A percentile compares a stretch with the other conserved stretches of the same genome.
phyloP scores from a whole-genome alignment of 495 filamentous ascomycete genomes.

The Penicillium argentinense region DNA sequence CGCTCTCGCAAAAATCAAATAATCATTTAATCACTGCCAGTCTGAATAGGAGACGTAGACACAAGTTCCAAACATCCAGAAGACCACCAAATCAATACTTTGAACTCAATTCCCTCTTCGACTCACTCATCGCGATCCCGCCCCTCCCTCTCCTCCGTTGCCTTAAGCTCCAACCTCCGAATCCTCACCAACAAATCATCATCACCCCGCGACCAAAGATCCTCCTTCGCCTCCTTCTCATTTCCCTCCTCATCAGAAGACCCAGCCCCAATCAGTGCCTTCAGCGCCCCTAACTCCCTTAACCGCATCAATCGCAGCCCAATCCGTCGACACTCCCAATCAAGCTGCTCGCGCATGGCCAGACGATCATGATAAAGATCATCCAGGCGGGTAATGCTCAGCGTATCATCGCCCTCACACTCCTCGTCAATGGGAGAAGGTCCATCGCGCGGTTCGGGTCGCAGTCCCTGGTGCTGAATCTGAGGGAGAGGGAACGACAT shows the following conservation, averaged over 20 bases:
- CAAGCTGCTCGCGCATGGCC: not conserved
- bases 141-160: not conserved
- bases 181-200: not conserved
- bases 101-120: no score
- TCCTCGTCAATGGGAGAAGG: not conserved
- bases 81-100: no score
- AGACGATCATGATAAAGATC: not conserved
- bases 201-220: not conserved
- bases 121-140: no score
- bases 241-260: not conserved
- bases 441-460: not conserved
- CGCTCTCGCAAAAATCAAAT: no score
- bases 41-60: no score
- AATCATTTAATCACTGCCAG: no score
- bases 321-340: conserved; percentile 6
- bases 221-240: no score
- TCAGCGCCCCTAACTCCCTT: not conserved
- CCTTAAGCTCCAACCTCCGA: not conserved
- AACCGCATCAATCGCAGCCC: conserved; percentile 1
- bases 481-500: not conserved
- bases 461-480: not conserved
- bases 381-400: not conserved
- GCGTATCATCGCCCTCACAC: not conserved
- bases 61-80: no score
- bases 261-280: not conserved